These are phyloP conservation scores for Pseudogymnoascus sp. DNA, from an alignment of 2,329 filamentous ascomycete genomes.

Conservation along the genomic window DNA sequence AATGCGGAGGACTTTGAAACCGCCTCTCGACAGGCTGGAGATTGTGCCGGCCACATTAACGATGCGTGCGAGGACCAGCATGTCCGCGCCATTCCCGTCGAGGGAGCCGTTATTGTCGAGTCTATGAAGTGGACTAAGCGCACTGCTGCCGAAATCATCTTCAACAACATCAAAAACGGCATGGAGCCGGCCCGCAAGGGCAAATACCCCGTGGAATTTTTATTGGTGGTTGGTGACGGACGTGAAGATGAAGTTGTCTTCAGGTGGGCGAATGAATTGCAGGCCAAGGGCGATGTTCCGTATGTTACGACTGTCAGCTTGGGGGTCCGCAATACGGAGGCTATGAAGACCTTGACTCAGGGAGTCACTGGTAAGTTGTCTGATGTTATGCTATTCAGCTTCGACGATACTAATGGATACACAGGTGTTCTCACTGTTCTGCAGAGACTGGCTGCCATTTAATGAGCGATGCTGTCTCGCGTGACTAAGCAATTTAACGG, in stretches of 20 bases:
- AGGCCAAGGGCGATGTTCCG: conserved; percentile 49
- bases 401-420: background rate
- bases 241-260: conserved; percentile 92
- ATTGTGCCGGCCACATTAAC: conserved; percentile 92
- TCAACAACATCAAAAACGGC: conserved; percentile 47
- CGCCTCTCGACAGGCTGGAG: conserved; percentile 72
- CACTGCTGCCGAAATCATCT: conserved; percentile 70
- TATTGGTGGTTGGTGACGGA: conserved; percentile 84
- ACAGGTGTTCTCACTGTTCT: conserved; percentile 45
- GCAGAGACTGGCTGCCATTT: conserved; percentile 39
- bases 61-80: conserved; percentile 79
- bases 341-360: conserved; percentile 76
- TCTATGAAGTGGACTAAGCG: conserved; percentile 82
- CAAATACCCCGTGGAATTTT: conserved; percentile 59
- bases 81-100: conserved; percentile 75
- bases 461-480: conserved; percentile 8
- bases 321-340: conserved; percentile 81
- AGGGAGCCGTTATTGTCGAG: conserved; percentile 77
- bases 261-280: conserved; percentile 80
- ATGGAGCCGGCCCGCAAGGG: conserved; percentile 30
- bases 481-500: background rate
- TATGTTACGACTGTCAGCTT: conserved; percentile 80
- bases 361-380: conserved; percentile 74
- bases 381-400: background rate
- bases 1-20: conserved; percentile 69